Evolutionary conservation across 108 stramenopile genomes (phyloP), one percentile per base, ranked within the genome.

Genomic region (Fragilariopsis cylindrus): DNA sequence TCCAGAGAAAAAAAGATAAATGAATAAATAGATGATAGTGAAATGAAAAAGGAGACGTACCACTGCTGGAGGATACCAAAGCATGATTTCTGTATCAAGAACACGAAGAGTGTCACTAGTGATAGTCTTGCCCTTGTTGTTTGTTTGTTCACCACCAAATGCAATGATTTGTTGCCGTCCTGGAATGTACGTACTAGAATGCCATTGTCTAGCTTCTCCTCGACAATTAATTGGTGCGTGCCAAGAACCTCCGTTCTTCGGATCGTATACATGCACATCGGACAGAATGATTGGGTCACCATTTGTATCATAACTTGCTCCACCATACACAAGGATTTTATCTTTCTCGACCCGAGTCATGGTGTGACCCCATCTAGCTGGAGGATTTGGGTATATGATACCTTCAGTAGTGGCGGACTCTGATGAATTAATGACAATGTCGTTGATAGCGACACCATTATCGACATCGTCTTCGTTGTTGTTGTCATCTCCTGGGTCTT

Each of bases 291-390:
- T 74, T 13, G 83, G 69, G 19, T 76, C 57, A 13, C 81, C 77
- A 48, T 74, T 8, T n/a, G 44, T n/a, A 57, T 74, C 76, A 62
- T 85, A 74, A 39, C 84, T 81, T 81, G 92, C 90, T 42, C 94
- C 94, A 55, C 94, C 94, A 67, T 95, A 92, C 3, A 92, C 84
- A 19, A 95, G 67, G 30, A 92, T 64, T 15, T 86, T 80, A n/a
- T 71, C 70, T 56, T 86, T 80, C 44, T 89, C 88, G 18, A 95
- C 79, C 75, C 79, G 70, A 7, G 90, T 90, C 84, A 91, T 85
- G 11, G 86, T 89, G 41, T 92, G 90, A 48, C 92, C 94, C 94
- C 94, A 95, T 44, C 94, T 77, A 15, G 87, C 79, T 71, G 86
- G 81, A 12, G 92, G 90, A 7, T 76, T 58, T 8, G 66, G 58